phyloP scores from a whole-genome alignment of 495 filamentous ascomycete genomes.

The Hyaloscypha bicolor region DNA sequence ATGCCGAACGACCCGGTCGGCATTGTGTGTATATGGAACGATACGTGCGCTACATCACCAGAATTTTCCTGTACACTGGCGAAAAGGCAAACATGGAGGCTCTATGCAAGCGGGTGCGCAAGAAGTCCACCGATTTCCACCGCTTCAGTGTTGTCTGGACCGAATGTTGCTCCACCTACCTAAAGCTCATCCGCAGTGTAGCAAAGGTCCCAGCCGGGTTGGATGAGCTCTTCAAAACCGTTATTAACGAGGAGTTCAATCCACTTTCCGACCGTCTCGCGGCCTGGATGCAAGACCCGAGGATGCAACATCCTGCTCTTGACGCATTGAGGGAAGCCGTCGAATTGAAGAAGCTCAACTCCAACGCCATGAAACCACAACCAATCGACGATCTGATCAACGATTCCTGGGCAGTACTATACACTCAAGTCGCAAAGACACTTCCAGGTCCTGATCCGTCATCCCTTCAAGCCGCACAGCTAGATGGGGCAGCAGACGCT shows the following conservation, averaged over 20 bases:
- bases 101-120: constrained; percentile 78
- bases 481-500: constrained; percentile 23
- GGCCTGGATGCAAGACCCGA: constrained; percentile 44
- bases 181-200: constrained; percentile 71
- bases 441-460: constrained; percentile 35
- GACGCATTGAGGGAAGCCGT: constrained; percentile 80
- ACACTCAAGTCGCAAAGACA: constrained; percentile 50
- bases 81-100: constrained; percentile 81
- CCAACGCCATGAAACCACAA: constrained; percentile 77
- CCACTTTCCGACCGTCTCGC: constrained; percentile 51
- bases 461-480: constrained; percentile 32
- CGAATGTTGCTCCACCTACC: constrained; percentile 71
- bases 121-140: constrained; percentile 81
- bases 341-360: constrained; percentile 90
- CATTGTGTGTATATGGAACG: constrained; percentile 93
- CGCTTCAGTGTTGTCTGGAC: constrained; percentile 86
- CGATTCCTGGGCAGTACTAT: constrained; percentile 84
- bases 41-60: constrained; percentile 81
- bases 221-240: constrained; percentile 79
- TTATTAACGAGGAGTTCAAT: constrained; percentile 80
- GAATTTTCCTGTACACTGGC: constrained; percentile 71
- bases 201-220: constrained; percentile 66
- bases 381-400: constrained; percentile 88
- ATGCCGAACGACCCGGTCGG: constrained; percentile 84
- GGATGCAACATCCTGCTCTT: constrained; percentile 51